Base-by-base conservation (phyloP, 2,329 filamentous ascomycete species). In the Fusarium euwallaceae region DNA sequence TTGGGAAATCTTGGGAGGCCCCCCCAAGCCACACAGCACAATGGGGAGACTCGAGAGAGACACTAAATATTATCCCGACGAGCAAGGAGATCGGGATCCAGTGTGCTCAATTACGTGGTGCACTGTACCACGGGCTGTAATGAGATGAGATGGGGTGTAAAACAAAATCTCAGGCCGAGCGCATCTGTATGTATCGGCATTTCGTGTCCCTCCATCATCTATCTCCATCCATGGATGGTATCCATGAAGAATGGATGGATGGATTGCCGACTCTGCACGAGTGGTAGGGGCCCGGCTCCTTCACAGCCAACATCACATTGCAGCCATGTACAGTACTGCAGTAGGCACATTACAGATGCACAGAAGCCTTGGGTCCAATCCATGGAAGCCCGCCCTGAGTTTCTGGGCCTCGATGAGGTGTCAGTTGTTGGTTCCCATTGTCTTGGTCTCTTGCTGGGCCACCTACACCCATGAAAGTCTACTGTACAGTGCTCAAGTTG, bases 391-490 rank as follows among this genome's bases (percentile, higher is more conserved):
- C 48, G 27, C 27, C 51, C 62, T 65, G 29, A 17, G 53, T 59
- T 48, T 64, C 62, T 65, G 29, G 39, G 48, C 56, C 32, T 55
- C 24, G 64, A 60, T 62, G 56, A 68, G 61, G 41, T 69, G 61
- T 51, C 66, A 64, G 29, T 71, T 65, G 61, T 72, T 72, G 60
- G 70, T 71, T 59, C 69, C 64, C 45, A 37, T 58, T 61, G 36
- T 53, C 61, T 60, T 59, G 48, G 16, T 41, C 20, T 63, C 9
- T 20, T 22, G 37, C 69, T 56, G 29, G 22, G 34, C 51, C 20
- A 53, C 27, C 22, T n/a, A 51, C 45, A 29, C 45, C 22, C 45
- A 51, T 29, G 24, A 34, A 69, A 34, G 60, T 36, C 64, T 74
- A 48, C 43, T 48, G 43, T 34, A 34, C 11, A 6, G 32, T 48